phyloP scores from a whole-genome alignment of 2,329 filamentous ascomycete genomes.

The Sclerotinia glacialis region DNA sequence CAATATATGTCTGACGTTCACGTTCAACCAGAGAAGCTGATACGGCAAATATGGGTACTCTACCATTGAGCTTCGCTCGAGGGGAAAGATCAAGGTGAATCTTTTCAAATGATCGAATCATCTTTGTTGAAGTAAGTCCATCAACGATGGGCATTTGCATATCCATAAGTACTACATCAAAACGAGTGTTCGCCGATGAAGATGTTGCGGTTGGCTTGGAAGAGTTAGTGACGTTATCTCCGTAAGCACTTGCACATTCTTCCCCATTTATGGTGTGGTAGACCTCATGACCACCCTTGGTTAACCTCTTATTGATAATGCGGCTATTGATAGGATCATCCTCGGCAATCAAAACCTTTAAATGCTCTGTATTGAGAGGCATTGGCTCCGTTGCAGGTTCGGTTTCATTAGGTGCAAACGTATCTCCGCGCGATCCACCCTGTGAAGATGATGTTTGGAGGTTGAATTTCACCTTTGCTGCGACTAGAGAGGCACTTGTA shows the following conservation, averaged over 20 bases:
- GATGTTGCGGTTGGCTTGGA: not conserved
- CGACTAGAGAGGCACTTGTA: not conserved
- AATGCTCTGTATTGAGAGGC: constrained; percentile 28
- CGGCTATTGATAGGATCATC: constrained; percentile 86
- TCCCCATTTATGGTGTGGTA: constrained; percentile 77
- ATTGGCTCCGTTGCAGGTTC: not conserved
- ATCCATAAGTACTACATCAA: constrained; percentile 86
- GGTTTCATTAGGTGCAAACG: not conserved
- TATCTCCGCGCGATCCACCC: not conserved
- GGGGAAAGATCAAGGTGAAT: constrained; percentile 53
- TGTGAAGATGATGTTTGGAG: constrained; percentile 22
- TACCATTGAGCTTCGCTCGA: constrained; percentile 58
- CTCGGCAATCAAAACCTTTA: constrained; percentile 73
- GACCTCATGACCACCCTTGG: constrained; percentile 71
- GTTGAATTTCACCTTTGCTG: constrained; percentile 29
- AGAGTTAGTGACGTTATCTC: constrained; percentile 51
- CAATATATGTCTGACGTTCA: constrained; percentile 65
- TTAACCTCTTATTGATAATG: constrained; percentile 77
- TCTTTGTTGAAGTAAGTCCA: constrained; percentile 75
- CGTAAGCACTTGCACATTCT: constrained; percentile 72
- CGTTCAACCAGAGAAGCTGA: constrained; percentile 77
- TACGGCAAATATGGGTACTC: constrained; percentile 80
- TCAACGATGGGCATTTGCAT: constrained; percentile 96
- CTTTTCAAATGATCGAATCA: constrained; percentile 73
- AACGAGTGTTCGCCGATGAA: constrained; percentile 42